Conservation (phyloP, 1,284 basidiomycete species). For the Moniliella sp. region DNA sequence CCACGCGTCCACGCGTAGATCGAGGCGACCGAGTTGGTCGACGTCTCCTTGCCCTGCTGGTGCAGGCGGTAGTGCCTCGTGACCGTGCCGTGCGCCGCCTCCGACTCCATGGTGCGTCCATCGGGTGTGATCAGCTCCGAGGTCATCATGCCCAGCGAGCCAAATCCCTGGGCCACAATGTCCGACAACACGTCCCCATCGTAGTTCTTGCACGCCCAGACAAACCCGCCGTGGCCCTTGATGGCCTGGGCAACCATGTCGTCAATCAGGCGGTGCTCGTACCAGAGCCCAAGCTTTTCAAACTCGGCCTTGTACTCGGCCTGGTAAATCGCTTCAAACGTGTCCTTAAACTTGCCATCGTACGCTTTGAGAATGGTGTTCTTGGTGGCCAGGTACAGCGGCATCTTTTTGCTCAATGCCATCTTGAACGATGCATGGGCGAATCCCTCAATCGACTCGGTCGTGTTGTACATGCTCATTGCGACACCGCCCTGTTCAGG, state of each 20-base stretch:
- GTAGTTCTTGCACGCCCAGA: constrained; percentile 66
- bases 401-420: constrained; percentile 79
- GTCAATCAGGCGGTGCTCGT: constrained; percentile 66
- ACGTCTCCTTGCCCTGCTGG: constrained; percentile 66
- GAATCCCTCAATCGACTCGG: constrained; percentile 70
- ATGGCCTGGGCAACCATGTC: constrained; percentile 65
- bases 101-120: constrained; percentile 68
- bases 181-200: constrained; percentile 59
- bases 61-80: constrained; percentile 91
- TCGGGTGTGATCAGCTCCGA: constrained; percentile 87
- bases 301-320: constrained; percentile 63
- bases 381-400: constrained; percentile 39
- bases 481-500: constrained; percentile 22
- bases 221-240: constrained; percentile 87
- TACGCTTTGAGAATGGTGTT: constrained; percentile 34
- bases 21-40: constrained; percentile 89
- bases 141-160: constrained; percentile 91
- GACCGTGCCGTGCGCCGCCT: constrained; percentile 46
- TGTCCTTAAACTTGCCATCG: constrained; percentile 94
- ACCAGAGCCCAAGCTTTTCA: constrained; percentile 66
- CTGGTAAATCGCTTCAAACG: constrained; percentile 85
- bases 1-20: constrained; percentile 99
- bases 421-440: constrained; percentile 96
- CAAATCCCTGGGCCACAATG: constrained; percentile 47
- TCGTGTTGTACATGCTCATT: constrained; percentile 38